Conservation (phyloP, 345 rosid genomes). For the Citrus australasica region DNA sequence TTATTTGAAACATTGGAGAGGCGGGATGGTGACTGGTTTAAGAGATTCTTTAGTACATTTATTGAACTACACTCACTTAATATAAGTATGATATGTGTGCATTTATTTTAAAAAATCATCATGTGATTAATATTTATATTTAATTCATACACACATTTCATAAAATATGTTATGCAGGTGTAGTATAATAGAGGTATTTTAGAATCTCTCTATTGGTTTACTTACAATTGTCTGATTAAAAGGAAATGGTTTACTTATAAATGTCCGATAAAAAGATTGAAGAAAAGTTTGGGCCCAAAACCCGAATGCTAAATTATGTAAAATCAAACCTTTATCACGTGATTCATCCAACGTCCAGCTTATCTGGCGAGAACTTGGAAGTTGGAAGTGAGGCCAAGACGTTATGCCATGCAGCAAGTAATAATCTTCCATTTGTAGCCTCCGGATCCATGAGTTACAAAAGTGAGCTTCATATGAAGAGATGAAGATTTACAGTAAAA, state of each 20-base stretch:
- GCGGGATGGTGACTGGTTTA: neutral
- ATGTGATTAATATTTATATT: too few relatives aligned
- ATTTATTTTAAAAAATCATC: too few relatives aligned
- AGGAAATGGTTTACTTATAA: too few relatives aligned
- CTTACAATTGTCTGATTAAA: too few relatives aligned
- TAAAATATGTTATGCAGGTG: too few relatives aligned
- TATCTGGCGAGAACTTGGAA: neutral
- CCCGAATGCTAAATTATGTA: neutral
- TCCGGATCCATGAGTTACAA: neutral
- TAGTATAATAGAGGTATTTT: too few relatives aligned
- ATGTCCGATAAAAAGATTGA: neutral
- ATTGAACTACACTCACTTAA: too few relatives aligned
- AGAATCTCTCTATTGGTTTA: too few relatives aligned
- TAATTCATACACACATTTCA: too few relatives aligned
- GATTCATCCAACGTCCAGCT: slow-evolving; percentile 4
- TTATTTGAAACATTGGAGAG: too few relatives aligned
- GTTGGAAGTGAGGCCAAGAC: neutral
- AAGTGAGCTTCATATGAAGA: neutral
- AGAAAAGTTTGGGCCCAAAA: neutral
- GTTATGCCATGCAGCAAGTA: neutral
- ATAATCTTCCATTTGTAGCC: neutral
- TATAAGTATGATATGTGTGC: too few relatives aligned
- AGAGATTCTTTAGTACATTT: neutral
- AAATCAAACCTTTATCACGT: neutral
- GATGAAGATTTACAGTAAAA: neutral